Evolutionary conservation across 306 rosid species (phyloP).

Genomic region (Pterocarpus santalinus): DNA sequence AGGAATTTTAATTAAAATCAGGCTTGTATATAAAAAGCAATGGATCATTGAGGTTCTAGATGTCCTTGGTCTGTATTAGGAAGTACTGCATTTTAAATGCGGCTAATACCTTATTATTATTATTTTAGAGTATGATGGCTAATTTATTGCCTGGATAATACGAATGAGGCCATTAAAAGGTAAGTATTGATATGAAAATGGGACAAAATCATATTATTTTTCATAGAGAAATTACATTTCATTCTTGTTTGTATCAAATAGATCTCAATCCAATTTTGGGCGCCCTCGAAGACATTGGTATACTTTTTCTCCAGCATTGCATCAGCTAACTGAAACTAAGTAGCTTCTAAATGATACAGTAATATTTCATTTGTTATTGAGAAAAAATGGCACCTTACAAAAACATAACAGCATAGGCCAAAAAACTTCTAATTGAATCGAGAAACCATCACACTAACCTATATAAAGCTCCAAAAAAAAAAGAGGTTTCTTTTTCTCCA

Average conservation of each 20-base stretch:
- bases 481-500: not conserved
- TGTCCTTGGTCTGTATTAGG: not conserved
- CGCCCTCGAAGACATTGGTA: not conserved
- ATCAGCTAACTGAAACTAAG: not conserved
- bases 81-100: too few relatives aligned
- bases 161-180: not conserved
- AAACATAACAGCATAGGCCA: not conserved
- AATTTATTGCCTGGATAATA: not conserved
- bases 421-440: constrained; percentile 40
- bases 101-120: too few relatives aligned
- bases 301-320: not conserved
- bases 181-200: not conserved
- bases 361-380: constrained; percentile 25
- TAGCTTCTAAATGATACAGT: not conserved
- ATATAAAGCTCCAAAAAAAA: not conserved
- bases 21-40: not conserved
- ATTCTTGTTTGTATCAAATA: not conserved
- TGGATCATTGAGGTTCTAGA: not conserved
- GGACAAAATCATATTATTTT: not conserved
- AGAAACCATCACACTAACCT: constrained; percentile 17
- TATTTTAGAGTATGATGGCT: not conserved
- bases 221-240: not conserved
- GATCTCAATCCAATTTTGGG: not conserved
- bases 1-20: not conserved
- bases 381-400: constrained; percentile 28